These are phyloP conservation scores for Exophiala dermatitidis DNA, from an alignment of 2,329 filamentous ascomycete genomes.

Conservation along the genomic window DNA sequence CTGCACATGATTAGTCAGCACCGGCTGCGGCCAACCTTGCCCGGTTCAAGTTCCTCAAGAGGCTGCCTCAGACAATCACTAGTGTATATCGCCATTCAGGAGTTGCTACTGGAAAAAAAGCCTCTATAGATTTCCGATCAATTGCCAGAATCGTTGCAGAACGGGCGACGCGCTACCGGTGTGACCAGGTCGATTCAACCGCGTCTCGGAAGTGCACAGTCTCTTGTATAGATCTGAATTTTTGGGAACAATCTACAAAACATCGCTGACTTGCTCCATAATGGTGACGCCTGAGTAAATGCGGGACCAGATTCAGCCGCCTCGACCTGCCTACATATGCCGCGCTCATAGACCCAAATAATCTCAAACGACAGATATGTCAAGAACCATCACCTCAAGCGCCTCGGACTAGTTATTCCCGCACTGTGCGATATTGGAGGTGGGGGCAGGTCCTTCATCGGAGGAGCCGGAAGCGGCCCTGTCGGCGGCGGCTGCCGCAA, in stretches of 20 bases:
- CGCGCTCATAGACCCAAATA: constrained; percentile 8
- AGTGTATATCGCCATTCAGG: no score
- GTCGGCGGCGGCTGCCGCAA: constrained; percentile 55
- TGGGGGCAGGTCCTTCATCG: constrained; percentile 28
- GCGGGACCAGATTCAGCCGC: constrained; percentile 5
- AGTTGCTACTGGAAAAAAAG: no score
- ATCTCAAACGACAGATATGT: background rate
- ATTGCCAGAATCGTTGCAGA: no score
- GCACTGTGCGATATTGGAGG: constrained; percentile 17
- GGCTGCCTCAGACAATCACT: no score
- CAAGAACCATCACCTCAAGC: constrained; percentile 11
- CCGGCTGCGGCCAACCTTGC: no score
- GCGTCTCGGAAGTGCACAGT: no score
- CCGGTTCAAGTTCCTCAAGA: no score
- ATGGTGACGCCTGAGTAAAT: constrained; percentile 13
- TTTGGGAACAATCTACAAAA: constrained; percentile 7
- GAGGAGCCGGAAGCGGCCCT: constrained; percentile 54
- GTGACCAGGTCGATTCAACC: no score
- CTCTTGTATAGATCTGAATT: no score
- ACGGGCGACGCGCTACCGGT: no score
- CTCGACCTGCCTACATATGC: constrained; percentile 7
- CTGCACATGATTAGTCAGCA: no score
- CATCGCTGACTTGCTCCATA: constrained; percentile 5
- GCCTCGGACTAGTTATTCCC: constrained; percentile 19
- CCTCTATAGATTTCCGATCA: no score